Percentiles rank a stretch among this genome's conserved stretches.
Evolutionary conservation across 257 asterid genomes (phyloP).

Genomic region (Perilla frutescens): DNA sequence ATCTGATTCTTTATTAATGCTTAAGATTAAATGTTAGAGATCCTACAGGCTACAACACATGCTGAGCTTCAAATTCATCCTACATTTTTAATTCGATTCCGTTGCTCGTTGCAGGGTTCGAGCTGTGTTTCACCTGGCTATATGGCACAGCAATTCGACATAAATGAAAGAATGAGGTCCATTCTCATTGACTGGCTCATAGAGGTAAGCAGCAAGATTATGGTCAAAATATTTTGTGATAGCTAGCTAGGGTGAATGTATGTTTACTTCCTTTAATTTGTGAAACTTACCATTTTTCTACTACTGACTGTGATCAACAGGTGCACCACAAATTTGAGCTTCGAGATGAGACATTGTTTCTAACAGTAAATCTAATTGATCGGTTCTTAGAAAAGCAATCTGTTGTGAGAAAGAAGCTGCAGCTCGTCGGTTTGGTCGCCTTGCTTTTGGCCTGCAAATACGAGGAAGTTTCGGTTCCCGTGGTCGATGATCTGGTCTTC

Average conservation of each 20-base stretch:
- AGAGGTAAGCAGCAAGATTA: slow-evolving; percentile 53
- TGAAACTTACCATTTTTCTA: background rate
- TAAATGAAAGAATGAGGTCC: slow-evolving; percentile 85
- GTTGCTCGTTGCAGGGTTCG: slow-evolving; percentile 51
- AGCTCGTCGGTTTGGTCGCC: slow-evolving; percentile 92
- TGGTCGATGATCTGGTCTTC: slow-evolving; percentile 82
- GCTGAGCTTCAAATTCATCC: slow-evolving; percentile 4
- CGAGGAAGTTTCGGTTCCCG: slow-evolving; percentile 88
- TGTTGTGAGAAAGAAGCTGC: slow-evolving; percentile 81
- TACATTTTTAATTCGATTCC: background rate
- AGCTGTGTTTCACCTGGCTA: slow-evolving; percentile 85
- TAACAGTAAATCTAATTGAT: slow-evolving; percentile 82
- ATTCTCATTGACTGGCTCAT: slow-evolving; percentile 94
- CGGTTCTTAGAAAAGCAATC: slow-evolving; percentile 80
- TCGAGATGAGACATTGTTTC: slow-evolving; percentile 79
- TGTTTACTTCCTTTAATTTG: background rate
- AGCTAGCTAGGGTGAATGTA: too few relatives aligned
- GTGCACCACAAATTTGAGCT: slow-evolving; percentile 96
- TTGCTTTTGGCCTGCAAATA: slow-evolving; percentile 95
- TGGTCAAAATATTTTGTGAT: background rate
- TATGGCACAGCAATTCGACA: slow-evolving; percentile 78
- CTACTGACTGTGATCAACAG: slow-evolving; percentile 43
- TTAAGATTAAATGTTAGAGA: background rate
- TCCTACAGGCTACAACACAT: background rate
- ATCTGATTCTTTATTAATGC: slow-evolving; percentile 11